Conservation (phyloP, 352 stramenopile genomes). For the Globisporangium yorkense region DNA sequence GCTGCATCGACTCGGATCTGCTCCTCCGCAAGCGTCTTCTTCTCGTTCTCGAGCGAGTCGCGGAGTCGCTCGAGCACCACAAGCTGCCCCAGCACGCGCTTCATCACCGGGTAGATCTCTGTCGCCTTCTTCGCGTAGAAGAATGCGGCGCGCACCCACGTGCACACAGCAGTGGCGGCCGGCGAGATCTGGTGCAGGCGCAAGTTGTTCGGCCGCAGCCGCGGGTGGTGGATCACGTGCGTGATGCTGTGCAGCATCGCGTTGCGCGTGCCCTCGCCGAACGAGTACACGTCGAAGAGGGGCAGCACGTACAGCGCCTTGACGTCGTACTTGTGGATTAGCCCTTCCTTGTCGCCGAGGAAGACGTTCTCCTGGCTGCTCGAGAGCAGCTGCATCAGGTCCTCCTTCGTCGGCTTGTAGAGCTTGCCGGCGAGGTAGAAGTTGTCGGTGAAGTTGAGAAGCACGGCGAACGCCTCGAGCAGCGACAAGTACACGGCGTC, state of each 20-base stretch:
- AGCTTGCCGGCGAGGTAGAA: conserved; percentile 37
- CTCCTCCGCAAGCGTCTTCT: conserved; percentile 18
- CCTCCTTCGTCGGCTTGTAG: conserved; percentile 43
- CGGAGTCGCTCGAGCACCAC: conserved; percentile 48
- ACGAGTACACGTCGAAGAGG: conserved; percentile 80
- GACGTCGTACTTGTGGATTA: conserved; percentile 75
- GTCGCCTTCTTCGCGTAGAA: conserved; percentile 60
- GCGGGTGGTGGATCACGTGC: conserved; percentile 66
- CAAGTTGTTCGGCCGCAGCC: conserved; percentile 57
- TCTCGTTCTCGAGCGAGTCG: conserved; percentile 21
- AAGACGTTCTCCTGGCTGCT: conserved; percentile 78
- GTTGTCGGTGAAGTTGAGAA: conserved; percentile 76
- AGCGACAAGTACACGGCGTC: conserved; percentile 55
- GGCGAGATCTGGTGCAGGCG: conserved; percentile 56
- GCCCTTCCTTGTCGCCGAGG: conserved; percentile 67
- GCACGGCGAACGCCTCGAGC: conserved; percentile 54
- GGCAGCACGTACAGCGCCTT: conserved; percentile 76
- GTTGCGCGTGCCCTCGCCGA: conserved; percentile 54
- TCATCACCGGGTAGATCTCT: conserved; percentile 61
- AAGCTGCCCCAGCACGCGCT: conserved; percentile 46
- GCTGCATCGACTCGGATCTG: conserved; percentile 14
- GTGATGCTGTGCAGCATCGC: conserved; percentile 57
- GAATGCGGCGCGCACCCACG: conserved; percentile 68
- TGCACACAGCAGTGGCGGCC: conserved; percentile 49
- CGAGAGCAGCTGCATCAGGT: conserved; percentile 62